phyloP scores from a whole-genome alignment of 2,329 filamentous ascomycete genomes.

The Sporothrix phasma region DNA sequence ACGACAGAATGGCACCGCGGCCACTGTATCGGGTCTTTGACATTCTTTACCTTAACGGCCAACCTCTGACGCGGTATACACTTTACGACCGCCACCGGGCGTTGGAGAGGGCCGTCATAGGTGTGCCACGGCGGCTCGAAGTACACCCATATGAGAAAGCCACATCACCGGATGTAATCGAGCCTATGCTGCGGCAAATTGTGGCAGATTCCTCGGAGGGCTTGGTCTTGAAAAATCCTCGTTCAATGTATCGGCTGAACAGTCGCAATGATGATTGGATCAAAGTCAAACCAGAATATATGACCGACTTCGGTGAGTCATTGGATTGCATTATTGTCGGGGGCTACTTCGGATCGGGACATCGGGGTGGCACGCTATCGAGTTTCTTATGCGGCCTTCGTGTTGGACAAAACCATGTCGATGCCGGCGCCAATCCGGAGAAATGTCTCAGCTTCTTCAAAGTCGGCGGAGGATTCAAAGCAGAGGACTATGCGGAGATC shows the following conservation, averaged over 20 bases:
- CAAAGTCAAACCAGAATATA: slow-evolving; percentile 98
- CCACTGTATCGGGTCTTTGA: slow-evolving; percentile 85
- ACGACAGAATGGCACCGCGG: slow-evolving; percentile 51
- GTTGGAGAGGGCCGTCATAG: slow-evolving; percentile 58
- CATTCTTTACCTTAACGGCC: slow-evolving; percentile 78
- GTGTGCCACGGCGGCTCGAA: slow-evolving; percentile 68
- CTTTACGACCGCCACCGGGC: slow-evolving; percentile 71
- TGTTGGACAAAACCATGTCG: slow-evolving; percentile 58
- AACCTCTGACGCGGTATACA: slow-evolving; percentile 69
- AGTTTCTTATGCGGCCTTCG: slow-evolving; percentile 86
- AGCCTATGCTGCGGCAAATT: slow-evolving; percentile 68
- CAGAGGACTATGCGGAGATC: slow-evolving; percentile 75
- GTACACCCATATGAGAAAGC: slow-evolving; percentile 65
- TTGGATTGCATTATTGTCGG: slow-evolving; percentile 85
- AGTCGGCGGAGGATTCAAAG: slow-evolving; percentile 86
- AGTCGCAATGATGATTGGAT: slow-evolving; percentile 93
- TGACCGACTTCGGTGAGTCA: slow-evolving; percentile 89
- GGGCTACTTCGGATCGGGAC: slow-evolving; percentile 84
- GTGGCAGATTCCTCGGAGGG: slow-evolving; percentile 84
- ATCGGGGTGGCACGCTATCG: slow-evolving; percentile 69
- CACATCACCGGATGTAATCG: slow-evolving; percentile 60
- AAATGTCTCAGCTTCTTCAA: slow-evolving; percentile 95
- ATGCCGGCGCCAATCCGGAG: slow-evolving; percentile 50
- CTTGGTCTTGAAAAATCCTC: slow-evolving; percentile 85
- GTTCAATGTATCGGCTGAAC: slow-evolving; percentile 76